Conservation (phyloP, 208 protist species). For the Acanthamoeba culbertsoni region DNA sequence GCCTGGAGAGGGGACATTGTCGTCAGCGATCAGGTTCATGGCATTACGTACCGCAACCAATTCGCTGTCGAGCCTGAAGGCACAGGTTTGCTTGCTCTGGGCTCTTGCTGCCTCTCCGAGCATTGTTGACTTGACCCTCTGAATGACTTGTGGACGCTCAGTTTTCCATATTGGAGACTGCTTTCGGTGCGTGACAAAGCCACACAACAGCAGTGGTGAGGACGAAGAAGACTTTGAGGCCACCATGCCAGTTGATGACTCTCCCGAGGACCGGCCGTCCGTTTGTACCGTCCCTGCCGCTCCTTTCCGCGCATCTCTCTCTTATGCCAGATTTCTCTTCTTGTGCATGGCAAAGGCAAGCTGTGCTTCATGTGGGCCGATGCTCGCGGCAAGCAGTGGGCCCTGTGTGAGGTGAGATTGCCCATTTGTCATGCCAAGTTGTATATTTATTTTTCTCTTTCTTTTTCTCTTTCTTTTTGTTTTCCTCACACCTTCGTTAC, state of each 20-base stretch:
- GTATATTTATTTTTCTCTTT: neutral
- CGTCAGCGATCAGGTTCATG: neutral
- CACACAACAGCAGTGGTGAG: neutral
- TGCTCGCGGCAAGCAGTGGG: constrained; percentile 16
- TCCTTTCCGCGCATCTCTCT: too few species aligned
- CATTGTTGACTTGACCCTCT: neutral
- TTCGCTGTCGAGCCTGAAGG: neutral
- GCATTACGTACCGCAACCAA: neutral
- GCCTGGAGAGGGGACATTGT: neutral
- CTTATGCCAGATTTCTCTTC: too few species aligned
- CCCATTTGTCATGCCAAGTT: neutral
- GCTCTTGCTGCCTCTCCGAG: neutral
- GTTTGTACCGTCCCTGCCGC: neutral
- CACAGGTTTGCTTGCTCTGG: neutral
- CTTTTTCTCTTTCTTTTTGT: neutral
- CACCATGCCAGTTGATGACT: constrained; percentile 7
- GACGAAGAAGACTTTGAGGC: neutral
- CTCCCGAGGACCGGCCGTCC: neutral
- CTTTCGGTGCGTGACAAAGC: neutral
- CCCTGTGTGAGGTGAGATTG: neutral
- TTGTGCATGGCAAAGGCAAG: too few species aligned
- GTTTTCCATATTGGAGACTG: neutral
- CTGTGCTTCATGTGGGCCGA: neutral
- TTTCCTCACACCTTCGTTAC: neutral
- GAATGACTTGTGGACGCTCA: neutral